Base-by-base conservation (phyloP, 2,329 filamentous ascomycete genomes). In the Sporothrix phasma region DNA sequence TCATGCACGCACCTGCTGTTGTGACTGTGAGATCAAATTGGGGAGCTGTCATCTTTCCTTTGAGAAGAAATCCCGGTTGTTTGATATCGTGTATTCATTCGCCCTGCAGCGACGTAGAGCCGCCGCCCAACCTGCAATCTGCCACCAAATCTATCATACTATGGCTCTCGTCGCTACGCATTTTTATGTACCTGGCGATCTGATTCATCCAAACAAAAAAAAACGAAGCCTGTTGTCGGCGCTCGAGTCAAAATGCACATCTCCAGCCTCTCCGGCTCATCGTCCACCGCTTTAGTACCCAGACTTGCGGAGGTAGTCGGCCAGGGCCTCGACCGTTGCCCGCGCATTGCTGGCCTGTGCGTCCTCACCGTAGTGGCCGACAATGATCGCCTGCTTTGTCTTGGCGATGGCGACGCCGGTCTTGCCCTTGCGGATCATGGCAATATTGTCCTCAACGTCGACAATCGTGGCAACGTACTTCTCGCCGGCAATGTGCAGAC, bases 311-410 rank as follows among this genome's bases (percentile, higher is more conserved):
- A 96, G 85, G 81, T 97, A 97, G 77, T 96, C 90, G 72, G 85
- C 91, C 68, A 99, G 83, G 71, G 85, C 81, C 80, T 93, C 89
- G 69, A 96, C 89, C 59, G 89, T 90, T 74, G 84, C 84, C 71
- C 87, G 87, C 68, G 90, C 87, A 75, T 88, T 87, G 74, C 90
- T 87, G 61, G 89, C 89, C 75, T 89, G 81, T 70, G 87, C 79
- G 67, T 76, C 75, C 75, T 96, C 90, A 69, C 81, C 82, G 82
- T 97, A 91, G 81, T 96, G 91, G 70, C 86, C 89, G 74, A 99
- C 79, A 74, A 99, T 84, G 75, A 97, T 87, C 70, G 92, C 90
- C 78, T 95, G 88, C 73, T 83, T 87, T 72, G 93, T 95, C 82
- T 95, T 96, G 77, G 87, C 87, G 71, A 94, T 84, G 73, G 88